These are phyloP conservation scores for Conringia planisiliqua DNA, from an alignment of 345 rosid genomes.

Conservation along the genomic window DNA sequence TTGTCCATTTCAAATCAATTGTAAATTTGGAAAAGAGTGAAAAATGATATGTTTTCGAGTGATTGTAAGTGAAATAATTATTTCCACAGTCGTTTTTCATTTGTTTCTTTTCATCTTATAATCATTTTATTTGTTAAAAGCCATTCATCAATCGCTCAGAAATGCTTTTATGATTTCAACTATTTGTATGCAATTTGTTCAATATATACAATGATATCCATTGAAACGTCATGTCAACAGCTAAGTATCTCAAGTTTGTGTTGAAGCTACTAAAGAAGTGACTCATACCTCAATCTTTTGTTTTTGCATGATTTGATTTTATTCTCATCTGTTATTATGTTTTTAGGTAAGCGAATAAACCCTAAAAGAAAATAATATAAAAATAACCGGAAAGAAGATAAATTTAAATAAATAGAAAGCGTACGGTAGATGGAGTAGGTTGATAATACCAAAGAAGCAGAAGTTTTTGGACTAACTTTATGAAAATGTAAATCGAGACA, in stretches of 20 bases:
- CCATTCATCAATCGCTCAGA: background rate
- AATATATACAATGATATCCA: background rate
- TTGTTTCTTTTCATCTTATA: background rate
- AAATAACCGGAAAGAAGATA: background rate
- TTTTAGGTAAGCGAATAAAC: conserved; percentile 25
- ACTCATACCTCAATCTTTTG: background rate
- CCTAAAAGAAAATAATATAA: background rate
- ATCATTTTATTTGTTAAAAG: background rate
- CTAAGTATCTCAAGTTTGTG: background rate
- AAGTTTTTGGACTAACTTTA: conserved; percentile 22
- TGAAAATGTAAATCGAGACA: conserved; percentile 20
- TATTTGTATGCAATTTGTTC: background rate
- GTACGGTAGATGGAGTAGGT: conserved; percentile 31
- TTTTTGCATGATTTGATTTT: conserved; percentile 6
- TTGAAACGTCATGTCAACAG: conserved; percentile 15
- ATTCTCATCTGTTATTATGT: conserved; percentile 11
- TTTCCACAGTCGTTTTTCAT: background rate
- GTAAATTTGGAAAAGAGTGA: background rate
- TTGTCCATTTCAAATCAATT: too few relatives aligned
- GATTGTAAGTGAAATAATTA: background rate
- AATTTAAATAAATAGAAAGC: background rate
- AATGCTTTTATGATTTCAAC: conserved; percentile 11
- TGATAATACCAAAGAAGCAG: conserved; percentile 12
- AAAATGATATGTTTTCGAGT: background rate
- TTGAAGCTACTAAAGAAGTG: background rate